A percentile compares a stretch with the other conserved stretches of the same genome.
These are phyloP conservation scores for Trypanosoma conorhini DNA, from an alignment of 208 protist genomes.

Conservation along the genomic window DNA sequence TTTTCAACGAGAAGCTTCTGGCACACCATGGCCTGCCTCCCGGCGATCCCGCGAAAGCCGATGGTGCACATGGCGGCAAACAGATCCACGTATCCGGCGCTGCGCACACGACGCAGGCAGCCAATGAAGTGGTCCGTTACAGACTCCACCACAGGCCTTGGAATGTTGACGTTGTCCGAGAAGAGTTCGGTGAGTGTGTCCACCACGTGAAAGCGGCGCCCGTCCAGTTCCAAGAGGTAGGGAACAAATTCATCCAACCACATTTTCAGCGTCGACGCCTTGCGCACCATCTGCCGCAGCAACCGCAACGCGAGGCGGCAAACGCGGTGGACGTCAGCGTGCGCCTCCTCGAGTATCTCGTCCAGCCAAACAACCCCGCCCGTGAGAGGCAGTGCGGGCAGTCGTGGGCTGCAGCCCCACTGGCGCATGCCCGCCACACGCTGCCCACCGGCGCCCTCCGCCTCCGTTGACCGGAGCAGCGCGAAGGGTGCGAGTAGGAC, in stretches of 20 bases:
- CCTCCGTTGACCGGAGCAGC: slow-evolving; percentile 12
- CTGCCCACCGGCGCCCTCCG: not conserved
- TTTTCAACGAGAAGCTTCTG: slow-evolving; percentile 64
- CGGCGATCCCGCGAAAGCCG: slow-evolving; percentile 44
- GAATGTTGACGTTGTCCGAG: slow-evolving; percentile 55
- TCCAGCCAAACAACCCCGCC: slow-evolving; percentile 35
- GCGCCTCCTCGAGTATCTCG: slow-evolving; percentile 40
- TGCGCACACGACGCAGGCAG: slow-evolving; percentile 26
- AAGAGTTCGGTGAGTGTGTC: slow-evolving; percentile 67
- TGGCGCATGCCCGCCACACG: not conserved
- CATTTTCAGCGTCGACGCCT: slow-evolving; percentile 31
- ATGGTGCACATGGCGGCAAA: slow-evolving; percentile 58
- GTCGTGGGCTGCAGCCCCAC: slow-evolving; percentile 14
- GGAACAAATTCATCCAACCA: slow-evolving; percentile 60
- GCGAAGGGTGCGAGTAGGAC: slow-evolving; percentile 67
- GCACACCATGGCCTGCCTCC: slow-evolving; percentile 59
- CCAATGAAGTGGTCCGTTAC: slow-evolving; percentile 50
- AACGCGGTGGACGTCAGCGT: slow-evolving; percentile 60
- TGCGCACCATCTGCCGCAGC: slow-evolving; percentile 52
- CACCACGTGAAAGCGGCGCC: slow-evolving; percentile 46
- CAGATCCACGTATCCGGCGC: slow-evolving; percentile 53
- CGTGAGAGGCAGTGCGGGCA: slow-evolving; percentile 32
- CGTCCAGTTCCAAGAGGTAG: slow-evolving; percentile 51
- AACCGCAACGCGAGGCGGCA: slow-evolving; percentile 63
- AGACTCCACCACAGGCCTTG: slow-evolving; percentile 36